Conservation (phyloP, 352 stramenopile genomes). For the Phytopythium helicoides region DNA sequence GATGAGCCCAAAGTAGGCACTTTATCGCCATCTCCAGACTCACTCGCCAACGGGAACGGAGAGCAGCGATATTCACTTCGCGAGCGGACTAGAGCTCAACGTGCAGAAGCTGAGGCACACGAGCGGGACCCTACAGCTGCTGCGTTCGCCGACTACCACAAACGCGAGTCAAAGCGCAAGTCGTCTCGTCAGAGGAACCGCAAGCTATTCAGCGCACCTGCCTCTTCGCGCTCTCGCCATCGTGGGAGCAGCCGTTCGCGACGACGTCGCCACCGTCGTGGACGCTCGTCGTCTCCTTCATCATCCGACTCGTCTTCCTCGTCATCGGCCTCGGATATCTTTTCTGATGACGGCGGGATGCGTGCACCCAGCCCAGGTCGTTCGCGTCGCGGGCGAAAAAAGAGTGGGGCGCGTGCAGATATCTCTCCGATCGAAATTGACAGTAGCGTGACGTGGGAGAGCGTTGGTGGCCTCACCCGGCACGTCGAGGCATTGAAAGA, state of each 20-base stretch:
- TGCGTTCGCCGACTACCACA: constrained; percentile 66
- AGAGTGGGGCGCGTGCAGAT: constrained; percentile 57
- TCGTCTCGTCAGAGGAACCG: constrained; percentile 14
- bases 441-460: constrained; percentile 81
- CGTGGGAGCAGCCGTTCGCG: constrained; percentile 19
- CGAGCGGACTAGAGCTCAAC: constrained; percentile 67
- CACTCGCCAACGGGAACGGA: constrained; percentile 19
- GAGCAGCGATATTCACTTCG: constrained; percentile 62
- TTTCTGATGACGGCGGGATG: constrained; percentile 70
- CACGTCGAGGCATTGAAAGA: constrained; percentile 92
- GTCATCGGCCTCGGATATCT: constrained; percentile 14
- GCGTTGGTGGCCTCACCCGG: constrained; percentile 73
- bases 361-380: constrained; percentile 36
- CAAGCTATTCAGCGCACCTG: constrained; percentile 21
- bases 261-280: constrained; percentile 22
- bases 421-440: constrained; percentile 85
- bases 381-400: constrained; percentile 25
- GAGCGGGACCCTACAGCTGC: constrained; percentile 27
- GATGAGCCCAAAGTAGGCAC: constrained; percentile 13
- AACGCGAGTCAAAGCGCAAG: constrained; percentile 35
- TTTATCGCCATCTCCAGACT: constrained; percentile 5
- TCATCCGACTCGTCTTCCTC: constrained; percentile 43
- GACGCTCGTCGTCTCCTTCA: constrained; percentile 44
- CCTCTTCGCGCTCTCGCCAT: constrained; percentile 18
- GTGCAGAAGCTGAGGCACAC: constrained; percentile 24